Percentiles rank a stretch among this genome's conserved stretches.
phyloP scores from a whole-genome alignment of 75 land plant genomes.

The Sequoiadendron giganteum region DNA sequence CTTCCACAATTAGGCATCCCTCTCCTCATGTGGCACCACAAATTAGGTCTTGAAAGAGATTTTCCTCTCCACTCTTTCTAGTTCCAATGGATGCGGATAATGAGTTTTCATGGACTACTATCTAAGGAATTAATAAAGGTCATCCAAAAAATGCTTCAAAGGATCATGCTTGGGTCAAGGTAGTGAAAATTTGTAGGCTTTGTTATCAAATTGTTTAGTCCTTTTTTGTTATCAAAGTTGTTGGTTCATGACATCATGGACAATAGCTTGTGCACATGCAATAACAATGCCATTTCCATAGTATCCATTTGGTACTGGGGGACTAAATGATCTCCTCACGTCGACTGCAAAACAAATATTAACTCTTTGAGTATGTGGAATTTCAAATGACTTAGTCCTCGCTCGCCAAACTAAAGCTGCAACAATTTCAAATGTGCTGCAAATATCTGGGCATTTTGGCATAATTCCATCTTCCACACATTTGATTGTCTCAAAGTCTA shows the following conservation, averaged over 20 bases:
- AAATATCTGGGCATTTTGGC: neutral
- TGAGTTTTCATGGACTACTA: too few relatives aligned
- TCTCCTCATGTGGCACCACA: too few relatives aligned
- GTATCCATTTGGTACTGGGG: conserved; percentile 25
- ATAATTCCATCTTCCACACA: neutral
- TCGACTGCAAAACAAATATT: conserved; percentile 34
- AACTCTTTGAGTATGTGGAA: conserved; percentile 3
- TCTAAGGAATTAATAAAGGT: too few relatives aligned
- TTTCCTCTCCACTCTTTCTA: too few relatives aligned
- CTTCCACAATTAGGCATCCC: too few relatives aligned
- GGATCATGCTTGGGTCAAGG: too few relatives aligned
- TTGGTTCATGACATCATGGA: neutral
- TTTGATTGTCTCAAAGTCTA: neutral
- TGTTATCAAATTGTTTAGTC: too few relatives aligned
- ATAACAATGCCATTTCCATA: conserved; percentile 27
- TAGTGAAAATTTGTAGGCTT: too few relatives aligned
- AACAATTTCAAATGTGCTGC: conserved; percentile 26
- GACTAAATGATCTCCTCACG: conserved; percentile 14
- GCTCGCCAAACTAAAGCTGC: conserved; percentile 34
- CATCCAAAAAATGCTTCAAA: too few relatives aligned
- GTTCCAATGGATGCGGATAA: too few relatives aligned
- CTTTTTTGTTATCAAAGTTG: neutral
- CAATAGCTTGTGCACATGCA: conserved; percentile 19
- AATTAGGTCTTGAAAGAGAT: too few relatives aligned
- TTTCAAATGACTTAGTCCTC: conserved; percentile 15